Base-by-base conservation (phyloP, 345 rosid species). In the Turritis glabra region DNA sequence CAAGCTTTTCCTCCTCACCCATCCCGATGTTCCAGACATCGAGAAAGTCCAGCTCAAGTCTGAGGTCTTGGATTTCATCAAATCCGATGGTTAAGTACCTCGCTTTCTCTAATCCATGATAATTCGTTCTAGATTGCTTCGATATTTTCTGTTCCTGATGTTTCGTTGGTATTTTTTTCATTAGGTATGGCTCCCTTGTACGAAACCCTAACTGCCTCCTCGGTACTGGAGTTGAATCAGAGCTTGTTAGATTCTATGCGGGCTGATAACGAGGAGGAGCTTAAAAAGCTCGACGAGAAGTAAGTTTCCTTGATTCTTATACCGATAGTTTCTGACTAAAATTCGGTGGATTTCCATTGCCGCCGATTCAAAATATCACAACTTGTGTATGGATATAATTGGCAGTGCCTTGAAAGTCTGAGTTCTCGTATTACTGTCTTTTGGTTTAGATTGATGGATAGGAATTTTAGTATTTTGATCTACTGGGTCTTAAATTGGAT, bases 271-370 rank as follows among this genome's bases (percentile, higher is more conserved):
- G 96, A 79, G 17, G 96, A 89, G 22, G 97, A 96, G 83, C 84
- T 92, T 71, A 90, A 88, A 80, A 92, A 80, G 81, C 89, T 92
- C 22, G 98, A 96, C 13, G 99, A 96, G 59, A 92, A 86, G 99
- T 96, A 77, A 81, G 93, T 81, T 43, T 47, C 17, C 13, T 44
- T 25, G 43, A 61, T 63, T 40, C 67, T 17, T 47, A 33, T 35
- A 22, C 50, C 53, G 13, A 43, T 56, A 19, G 54, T 7, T 55
- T 54, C 38, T n/a, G 17, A 8, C 8, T 26, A 17, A 40, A 41
- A 21, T 26, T 26, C 15, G 51, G 18, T 68, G 8, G 18, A 13
- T 25, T 38, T 26, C 5, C 41, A 52, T n/a, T n/a, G n/a, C 14
- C 8, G 52, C 8, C 37, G 25, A 19, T 25, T 40, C 21, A 3